phyloP scores from a whole-genome alignment of 495 filamentous ascomycete species.

The Penicillium lagena region DNA sequence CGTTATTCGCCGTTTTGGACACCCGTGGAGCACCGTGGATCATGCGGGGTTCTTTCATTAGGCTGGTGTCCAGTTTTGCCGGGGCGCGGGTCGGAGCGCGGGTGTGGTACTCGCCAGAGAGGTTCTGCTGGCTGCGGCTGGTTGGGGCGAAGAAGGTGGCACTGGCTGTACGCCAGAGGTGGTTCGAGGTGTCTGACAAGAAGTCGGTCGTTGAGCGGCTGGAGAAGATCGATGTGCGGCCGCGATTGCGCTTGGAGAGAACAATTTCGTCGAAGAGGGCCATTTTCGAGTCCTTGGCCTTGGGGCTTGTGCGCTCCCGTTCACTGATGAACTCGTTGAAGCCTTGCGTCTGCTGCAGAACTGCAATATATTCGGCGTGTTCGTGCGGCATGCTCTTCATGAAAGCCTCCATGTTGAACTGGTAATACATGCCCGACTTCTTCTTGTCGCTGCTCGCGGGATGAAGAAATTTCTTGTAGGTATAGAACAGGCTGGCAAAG shows the following conservation, averaged over 20 bases:
- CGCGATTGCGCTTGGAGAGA: conserved; percentile 86
- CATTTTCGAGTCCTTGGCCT: conserved; percentile 57
- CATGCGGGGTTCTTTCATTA: conserved; percentile 84
- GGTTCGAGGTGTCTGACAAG: conserved; percentile 78
- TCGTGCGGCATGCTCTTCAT: conserved; percentile 84
- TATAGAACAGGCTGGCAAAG: conserved; percentile 91
- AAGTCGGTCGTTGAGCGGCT: conserved; percentile 56
- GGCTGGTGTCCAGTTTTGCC: conserved; percentile 71
- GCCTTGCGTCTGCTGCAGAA: conserved; percentile 88
- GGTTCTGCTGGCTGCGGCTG: conserved; percentile 47
- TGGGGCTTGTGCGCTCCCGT: conserved; percentile 54
- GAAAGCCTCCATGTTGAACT: conserved; percentile 92
- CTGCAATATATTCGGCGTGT: conserved; percentile 78
- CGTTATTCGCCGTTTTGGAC: conserved; percentile 51
- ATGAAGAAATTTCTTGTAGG: conserved; percentile 79
- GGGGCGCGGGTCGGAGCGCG: conserved; percentile 48
- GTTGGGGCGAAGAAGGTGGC: conserved; percentile 63
- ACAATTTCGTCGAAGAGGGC: conserved; percentile 95
- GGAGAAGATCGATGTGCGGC: conserved; percentile 49
- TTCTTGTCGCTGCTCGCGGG: conserved; percentile 77
- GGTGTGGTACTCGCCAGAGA: conserved; percentile 60
- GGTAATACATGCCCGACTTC: conserved; percentile 77
- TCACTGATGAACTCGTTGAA: conserved; percentile 98
- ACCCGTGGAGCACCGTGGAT: conserved; percentile 68
- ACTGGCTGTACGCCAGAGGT: conserved; percentile 86